Base-by-base conservation (phyloP, 2,329 filamentous ascomycete species). In the Boeremia lycopersici region DNA sequence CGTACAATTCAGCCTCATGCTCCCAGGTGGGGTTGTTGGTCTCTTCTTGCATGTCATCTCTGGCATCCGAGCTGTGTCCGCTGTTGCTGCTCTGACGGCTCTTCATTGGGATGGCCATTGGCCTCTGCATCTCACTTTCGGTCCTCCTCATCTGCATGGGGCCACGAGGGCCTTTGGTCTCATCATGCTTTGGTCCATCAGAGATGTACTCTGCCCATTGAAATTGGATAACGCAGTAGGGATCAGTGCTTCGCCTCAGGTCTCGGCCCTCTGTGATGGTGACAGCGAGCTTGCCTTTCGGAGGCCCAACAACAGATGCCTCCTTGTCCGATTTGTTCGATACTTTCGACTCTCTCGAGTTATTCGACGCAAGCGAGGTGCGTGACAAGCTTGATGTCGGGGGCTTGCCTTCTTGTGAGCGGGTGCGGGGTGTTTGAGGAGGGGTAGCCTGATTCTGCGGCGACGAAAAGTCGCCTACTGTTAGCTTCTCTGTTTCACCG, bases 151-250 rank as follows among this genome's bases (percentile, higher is more conserved):
- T 82, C 23, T 79, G 75, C 49, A 82, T 77, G 17, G 77, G 75
- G 46, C 68, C 76, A 17, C 69, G 38, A 8, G 66, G 63, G 45
- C 68, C 66, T 70, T 50, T 88, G 8, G 60, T 46, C 49, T 81
- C 81, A 31, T 83, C 84, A 53, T 86, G 80, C 61, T 88, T 85
- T 11, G 93, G 90, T 2, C 91, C 91, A 51, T 90, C 89, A 1
- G 95, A 98, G 51, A 99, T 96, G 66, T 96, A 89, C 75, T 99
- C 95, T 70, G 93, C 96, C 74, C 91, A 90, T 74, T 99, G 95
- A 70, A 98, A 99, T 25, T 97, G 93, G 55, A 90, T 96, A 10
- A 99, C 92, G 47, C 97, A 91, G 69, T 99, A 99, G 1, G 95
- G 95, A 68, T 97, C 91, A 55, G 87, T 86, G 71, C 91, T 91